Base-by-base conservation (phyloP, 768 basidiomycete genomes). In the Cystofilobasidium capitatum region DNA sequence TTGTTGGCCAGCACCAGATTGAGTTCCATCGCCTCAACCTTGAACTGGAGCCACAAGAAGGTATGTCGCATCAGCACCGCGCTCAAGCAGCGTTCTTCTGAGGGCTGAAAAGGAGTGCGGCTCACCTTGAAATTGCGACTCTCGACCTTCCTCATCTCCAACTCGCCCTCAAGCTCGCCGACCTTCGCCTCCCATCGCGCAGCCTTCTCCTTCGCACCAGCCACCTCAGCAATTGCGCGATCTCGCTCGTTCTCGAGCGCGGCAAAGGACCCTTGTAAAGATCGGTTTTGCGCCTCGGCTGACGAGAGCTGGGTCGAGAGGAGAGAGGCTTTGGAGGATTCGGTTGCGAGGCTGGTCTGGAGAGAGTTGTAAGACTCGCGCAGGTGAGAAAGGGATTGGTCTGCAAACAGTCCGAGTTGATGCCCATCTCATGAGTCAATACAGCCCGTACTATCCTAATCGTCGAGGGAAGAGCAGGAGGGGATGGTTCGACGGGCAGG, bases 1-100 rank as follows among this genome's bases (percentile, higher is more conserved):
- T 83, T 80, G 76, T 87, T 85, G 5, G 89, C 81, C 5, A 91
- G 83, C 69, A 86, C 77, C 9, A 93, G 80, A 77, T 93, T 89
- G 77, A 92, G 89, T 6, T 85, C 81, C 17, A 89, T 81, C 1
- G 89, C 85, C 66, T 92, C 87, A 68, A 92, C 76, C 77, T 89
- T 91, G 81, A 92, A 94, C 88, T 93, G 75, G 13, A 3, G 45
- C 17, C 4, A n/a, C 3, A 58, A 39, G 36, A 5, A 54, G 12
- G 58, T 37, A 58, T 58, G 68, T 45, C 59, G 71, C 20, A 67
- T 9, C 35, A 39, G 51, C 39, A 26, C 31, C 7, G 40, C 29
- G 10, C 40, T 10, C 40, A 20, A 20, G 40, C 40, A 10, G 40
- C 40, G 40, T 1, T 45, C 12, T 33, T 44, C 42, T 71, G 49